Percentiles rank a stretch among this genome's conserved stretches.
These are phyloP conservation scores for Rhynchospora pubera DNA, from an alignment of 176 grass and related monocot species.

Conservation along the genomic window DNA sequence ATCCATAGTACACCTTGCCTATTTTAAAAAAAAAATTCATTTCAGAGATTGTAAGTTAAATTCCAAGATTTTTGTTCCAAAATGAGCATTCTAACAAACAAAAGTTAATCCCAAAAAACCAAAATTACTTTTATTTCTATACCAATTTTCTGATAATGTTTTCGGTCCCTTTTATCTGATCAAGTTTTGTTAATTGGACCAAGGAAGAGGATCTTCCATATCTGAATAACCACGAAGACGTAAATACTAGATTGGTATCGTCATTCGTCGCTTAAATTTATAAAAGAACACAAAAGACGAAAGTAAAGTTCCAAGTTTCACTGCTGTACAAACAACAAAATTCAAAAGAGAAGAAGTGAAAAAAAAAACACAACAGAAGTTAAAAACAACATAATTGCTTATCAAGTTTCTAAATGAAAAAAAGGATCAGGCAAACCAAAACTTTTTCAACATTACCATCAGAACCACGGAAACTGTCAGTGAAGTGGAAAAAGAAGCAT, in stretches of 20 bases:
- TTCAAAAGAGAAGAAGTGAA: neutral
- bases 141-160: no score
- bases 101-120: neutral
- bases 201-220: neutral
- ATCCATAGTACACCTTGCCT: slow-evolving; percentile 50
- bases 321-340: no score
- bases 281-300: no score
- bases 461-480: slow-evolving; percentile 50
- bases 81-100: neutral
- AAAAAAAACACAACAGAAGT: neutral
- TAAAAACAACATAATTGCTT: neutral
- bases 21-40: slow-evolving; percentile 7
- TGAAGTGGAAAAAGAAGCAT: slow-evolving; percentile 77
- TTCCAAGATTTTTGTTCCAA: neutral
- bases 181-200: neutral
- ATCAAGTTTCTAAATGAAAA: neutral
- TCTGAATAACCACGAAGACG: neutral
- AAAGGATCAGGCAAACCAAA: neutral
- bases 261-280: no score
- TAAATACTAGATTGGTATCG: no score
- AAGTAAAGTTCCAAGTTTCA: no score
- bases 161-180: neutral
- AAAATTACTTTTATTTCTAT: no score
- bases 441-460: slow-evolving; percentile 25
- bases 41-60: neutral